Evolutionary conservation across 129 eudicot species (phyloP).

Genomic region (Smallanthus sonchifolius): DNA sequence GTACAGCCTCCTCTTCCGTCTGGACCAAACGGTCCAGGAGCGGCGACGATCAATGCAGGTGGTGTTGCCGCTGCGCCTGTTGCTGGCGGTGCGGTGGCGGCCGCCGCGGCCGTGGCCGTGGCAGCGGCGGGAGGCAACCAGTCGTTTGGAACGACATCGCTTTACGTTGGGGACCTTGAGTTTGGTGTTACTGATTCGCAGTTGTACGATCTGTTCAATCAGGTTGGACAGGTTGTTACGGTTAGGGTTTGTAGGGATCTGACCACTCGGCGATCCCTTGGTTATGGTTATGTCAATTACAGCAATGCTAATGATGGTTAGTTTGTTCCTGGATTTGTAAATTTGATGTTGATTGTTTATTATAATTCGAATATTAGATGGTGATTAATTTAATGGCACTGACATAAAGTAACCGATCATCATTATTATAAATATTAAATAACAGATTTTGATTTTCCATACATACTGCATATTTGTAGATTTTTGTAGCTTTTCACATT

Average conservation of each 20-base stretch:
- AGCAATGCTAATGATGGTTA: background rate
- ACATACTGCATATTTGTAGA: too few species aligned
- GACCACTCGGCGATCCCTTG: background rate
- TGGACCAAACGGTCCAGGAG: conserved; percentile 20
- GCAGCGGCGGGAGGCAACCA: background rate
- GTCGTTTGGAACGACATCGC: background rate
- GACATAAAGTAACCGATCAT: background rate
- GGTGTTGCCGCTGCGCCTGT: conserved; percentile 23
- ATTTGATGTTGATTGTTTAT: background rate
- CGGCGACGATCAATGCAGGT: conserved; percentile 14
- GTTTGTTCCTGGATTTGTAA: background rate
- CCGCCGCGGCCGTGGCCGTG: conserved; percentile 21
- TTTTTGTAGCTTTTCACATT: too few species aligned
- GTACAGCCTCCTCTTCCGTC: conserved; percentile 35
- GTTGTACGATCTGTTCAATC: background rate
- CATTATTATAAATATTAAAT: background rate
- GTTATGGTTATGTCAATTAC: background rate
- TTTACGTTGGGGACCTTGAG: background rate
- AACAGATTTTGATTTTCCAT: background rate
- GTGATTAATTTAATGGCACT: background rate
- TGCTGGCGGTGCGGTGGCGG: conserved; percentile 5
- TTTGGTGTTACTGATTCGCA: background rate
- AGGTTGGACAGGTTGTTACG: background rate
- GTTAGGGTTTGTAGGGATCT: background rate
- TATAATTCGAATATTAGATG: background rate